These are phyloP conservation scores for Fusarium caatingaense DNA, from an alignment of 2,329 filamentous ascomycete genomes.

Conservation along the genomic window DNA sequence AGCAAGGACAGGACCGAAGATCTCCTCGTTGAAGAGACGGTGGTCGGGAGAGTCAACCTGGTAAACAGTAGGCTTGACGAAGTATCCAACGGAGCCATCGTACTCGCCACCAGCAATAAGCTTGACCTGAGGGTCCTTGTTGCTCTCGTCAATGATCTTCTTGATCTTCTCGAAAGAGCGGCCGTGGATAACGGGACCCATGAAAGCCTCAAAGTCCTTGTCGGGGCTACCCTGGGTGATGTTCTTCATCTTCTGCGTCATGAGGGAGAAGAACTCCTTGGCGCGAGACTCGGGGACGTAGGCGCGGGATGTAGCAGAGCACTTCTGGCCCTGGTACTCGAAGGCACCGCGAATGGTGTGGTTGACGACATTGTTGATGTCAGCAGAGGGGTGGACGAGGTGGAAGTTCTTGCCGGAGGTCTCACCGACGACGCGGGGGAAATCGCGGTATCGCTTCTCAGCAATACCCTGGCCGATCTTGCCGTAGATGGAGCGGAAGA, in stretches of 20 bases:
- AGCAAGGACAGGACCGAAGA: slow-evolving; percentile 83
- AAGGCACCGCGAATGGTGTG: slow-evolving; percentile 89
- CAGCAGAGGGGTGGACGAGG: slow-evolving; percentile 79
- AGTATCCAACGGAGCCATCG: slow-evolving; percentile 82
- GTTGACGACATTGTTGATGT: slow-evolving; percentile 81
- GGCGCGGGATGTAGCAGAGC: slow-evolving; percentile 82
- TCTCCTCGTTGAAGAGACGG: slow-evolving; percentile 78
- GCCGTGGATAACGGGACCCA: slow-evolving; percentile 87
- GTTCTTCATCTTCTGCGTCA: slow-evolving; percentile 73
- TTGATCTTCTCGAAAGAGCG: slow-evolving; percentile 83
- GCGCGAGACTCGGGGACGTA: slow-evolving; percentile 84
- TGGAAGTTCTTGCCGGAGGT: slow-evolving; percentile 97
- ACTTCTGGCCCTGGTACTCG: slow-evolving; percentile 93
- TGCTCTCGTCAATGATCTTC: slow-evolving; percentile 81
- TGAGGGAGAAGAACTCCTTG: slow-evolving; percentile 73
- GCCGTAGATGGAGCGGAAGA: slow-evolving; percentile 90
- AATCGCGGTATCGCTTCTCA: slow-evolving; percentile 82
- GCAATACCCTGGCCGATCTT: slow-evolving; percentile 85
- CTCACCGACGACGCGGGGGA: slow-evolving; percentile 89
- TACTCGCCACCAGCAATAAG: slow-evolving; percentile 80
- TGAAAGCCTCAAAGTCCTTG: slow-evolving; percentile 78
- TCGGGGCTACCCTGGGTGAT: slow-evolving; percentile 77
- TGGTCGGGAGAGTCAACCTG: slow-evolving; percentile 77
- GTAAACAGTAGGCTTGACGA: slow-evolving; percentile 86
- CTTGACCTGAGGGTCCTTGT: slow-evolving; percentile 76